phyloP scores from a whole-genome alignment of 1,284 basidiomycete genomes.

The Trichosporon asahii region DNA sequence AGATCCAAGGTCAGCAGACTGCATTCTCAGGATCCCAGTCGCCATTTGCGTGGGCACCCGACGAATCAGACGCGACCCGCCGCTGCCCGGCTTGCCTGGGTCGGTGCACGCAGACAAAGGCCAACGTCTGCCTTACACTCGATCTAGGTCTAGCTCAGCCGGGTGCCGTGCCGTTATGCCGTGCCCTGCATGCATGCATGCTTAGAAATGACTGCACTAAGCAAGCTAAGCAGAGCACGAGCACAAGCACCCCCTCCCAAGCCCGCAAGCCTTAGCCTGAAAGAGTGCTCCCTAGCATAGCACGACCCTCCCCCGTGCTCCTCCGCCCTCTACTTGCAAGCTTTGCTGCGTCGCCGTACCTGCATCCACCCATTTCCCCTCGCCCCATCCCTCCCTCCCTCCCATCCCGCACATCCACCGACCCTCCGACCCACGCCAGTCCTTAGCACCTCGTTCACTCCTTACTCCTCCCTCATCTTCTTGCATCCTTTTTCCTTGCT shows the following conservation, averaged over 20 bases:
- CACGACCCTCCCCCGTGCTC: neutral
- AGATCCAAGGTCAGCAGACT: neutral
- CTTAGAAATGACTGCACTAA: neutral
- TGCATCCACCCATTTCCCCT: constrained; percentile 1
- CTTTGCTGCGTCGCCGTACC: neutral
- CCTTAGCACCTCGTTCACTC: neutral
- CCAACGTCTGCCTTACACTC: neutral
- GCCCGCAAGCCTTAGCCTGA: neutral
- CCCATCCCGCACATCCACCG: neutral
- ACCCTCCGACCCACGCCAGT: constrained; percentile 1
- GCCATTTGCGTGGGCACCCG: neutral
- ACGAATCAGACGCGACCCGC: neutral
- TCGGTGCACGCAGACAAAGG: neutral
- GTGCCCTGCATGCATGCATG: neutral
- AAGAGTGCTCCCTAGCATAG: neutral
- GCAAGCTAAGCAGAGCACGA: neutral
- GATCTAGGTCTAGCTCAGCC: constrained; percentile 1
- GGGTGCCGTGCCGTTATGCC: neutral
- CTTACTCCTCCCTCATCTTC: neutral
- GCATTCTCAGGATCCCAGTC: neutral
- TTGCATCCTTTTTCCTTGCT: neutral
- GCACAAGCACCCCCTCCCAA: neutral
- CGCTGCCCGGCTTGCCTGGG: neutral
- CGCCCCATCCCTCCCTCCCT: neutral
- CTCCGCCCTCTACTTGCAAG: neutral